These are phyloP conservation scores for Chondrus crispus DNA, from an alignment of 23 red algal genomes.

Conservation along the genomic window DNA sequence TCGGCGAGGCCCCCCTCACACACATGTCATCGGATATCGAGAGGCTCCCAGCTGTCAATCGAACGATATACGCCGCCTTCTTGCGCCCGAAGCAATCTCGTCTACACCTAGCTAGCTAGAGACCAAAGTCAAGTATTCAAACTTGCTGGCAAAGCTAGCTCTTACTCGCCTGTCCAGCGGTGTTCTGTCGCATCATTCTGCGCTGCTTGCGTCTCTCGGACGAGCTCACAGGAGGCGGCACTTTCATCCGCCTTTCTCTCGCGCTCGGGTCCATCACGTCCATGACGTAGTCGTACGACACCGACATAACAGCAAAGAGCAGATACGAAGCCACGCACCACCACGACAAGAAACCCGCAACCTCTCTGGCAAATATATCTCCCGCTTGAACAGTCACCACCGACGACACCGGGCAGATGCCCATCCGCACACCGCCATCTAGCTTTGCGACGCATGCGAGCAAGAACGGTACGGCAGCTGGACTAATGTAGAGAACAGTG, in stretches of 20 bases:
- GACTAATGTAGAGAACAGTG: constrained; percentile 24
- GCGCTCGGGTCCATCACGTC: background rate
- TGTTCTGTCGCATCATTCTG: constrained; percentile 23
- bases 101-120: no score
- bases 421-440: constrained; percentile 28
- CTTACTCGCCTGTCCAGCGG: no score
- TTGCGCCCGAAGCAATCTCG: no score
- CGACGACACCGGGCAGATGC: background rate
- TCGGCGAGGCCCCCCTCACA: no score
- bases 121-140: no score
- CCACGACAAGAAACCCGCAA: constrained; percentile 30
- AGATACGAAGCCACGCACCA: constrained; percentile 16
- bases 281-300: background rate
- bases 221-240: background rate
- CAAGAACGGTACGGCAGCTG: constrained; percentile 1
- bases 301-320: background rate
- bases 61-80: no score
- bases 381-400: background rate
- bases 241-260: background rate
- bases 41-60: no score
- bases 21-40: no score
- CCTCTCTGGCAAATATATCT: constrained; percentile 5
- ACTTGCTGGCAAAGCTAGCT: no score
- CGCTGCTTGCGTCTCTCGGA: constrained; percentile 37
- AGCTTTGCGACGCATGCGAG: constrained; percentile 12